Conservation (phyloP, 1,284 basidiomycete species). For the Bjerkandera adusta region DNA sequence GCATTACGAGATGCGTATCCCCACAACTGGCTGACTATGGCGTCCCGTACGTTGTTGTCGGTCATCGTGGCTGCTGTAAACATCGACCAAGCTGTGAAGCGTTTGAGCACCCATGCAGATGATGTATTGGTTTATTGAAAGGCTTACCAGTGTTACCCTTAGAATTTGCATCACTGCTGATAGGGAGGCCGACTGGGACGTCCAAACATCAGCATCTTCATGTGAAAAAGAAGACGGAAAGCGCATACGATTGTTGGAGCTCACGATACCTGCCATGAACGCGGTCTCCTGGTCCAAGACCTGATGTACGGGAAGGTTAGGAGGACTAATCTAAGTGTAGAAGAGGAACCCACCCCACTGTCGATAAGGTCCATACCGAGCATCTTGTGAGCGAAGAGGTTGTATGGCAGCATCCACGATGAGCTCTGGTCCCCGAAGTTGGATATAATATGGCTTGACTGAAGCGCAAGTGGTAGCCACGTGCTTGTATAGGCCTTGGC, state of each 20-base stretch:
- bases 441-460: conserved; percentile 30
- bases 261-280: conserved; percentile 14
- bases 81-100: conserved; percentile 22
- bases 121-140: not conserved
- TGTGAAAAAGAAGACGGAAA: not conserved
- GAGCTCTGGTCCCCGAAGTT: conserved; percentile 42
- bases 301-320: conserved; percentile 9
- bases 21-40: conserved; percentile 23
- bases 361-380: conserved; percentile 30
- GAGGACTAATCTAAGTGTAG: not conserved
- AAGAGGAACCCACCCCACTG: conserved; percentile 17
- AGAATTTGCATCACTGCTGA: conserved; percentile 12
- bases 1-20: conserved; percentile 20
- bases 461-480: conserved; percentile 32
- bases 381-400: conserved; percentile 62
- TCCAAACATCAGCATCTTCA: not conserved
- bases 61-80: conserved; percentile 24
- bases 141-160: conserved; percentile 8
- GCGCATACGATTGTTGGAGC: not conserved
- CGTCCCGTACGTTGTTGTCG: conserved; percentile 19
- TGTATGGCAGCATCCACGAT: conserved; percentile 62
- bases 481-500: conserved; percentile 22
- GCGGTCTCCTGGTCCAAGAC: conserved; percentile 16
- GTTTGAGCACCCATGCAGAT: not conserved
- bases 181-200: conserved; percentile 18